Conservation (phyloP, 2,329 filamentous ascomycete species). For the Aspergillus sp. region DNA sequence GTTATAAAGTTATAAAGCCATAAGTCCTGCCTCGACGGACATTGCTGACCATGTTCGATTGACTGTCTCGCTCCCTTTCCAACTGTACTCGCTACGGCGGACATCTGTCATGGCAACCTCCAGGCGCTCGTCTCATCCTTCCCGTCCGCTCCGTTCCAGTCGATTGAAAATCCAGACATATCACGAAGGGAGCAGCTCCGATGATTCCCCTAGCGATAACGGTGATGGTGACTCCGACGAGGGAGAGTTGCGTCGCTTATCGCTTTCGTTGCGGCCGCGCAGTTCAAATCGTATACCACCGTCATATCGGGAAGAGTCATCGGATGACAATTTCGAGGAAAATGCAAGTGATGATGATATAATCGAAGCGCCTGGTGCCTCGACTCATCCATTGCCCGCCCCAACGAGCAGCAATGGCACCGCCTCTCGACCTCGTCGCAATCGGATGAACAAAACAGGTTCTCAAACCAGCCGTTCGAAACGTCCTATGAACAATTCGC, state of each 20-base stretch:
- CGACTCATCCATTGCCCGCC: constrained; percentile 7
- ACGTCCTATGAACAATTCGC: constrained; percentile 7
- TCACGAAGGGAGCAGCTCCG: constrained; percentile 30
- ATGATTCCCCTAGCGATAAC: constrained; percentile 16
- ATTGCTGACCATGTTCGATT: constrained; percentile 13
- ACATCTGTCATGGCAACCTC: background rate
- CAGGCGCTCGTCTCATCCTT: constrained; percentile 10
- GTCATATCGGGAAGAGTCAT: constrained; percentile 31
- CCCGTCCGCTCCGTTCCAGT: constrained; percentile 30
- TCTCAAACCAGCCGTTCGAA: constrained; percentile 16
- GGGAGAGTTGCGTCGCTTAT: constrained; percentile 11
- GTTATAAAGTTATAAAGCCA: background rate
- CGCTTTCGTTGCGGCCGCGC: constrained; percentile 26
- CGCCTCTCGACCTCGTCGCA: constrained; percentile 9
- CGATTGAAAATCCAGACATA: constrained; percentile 32
- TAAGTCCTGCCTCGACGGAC: background rate
- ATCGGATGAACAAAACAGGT: constrained; percentile 11
- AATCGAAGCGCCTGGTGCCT: constrained; percentile 2
- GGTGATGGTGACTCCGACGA: constrained; percentile 6
- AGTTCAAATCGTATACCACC: constrained; percentile 17
- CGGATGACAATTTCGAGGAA: constrained; percentile 20
- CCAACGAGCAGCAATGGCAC: constrained; percentile 3
- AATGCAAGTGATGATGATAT: constrained; percentile 7
- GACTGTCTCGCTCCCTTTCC: constrained; percentile 5
- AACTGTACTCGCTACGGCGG: constrained; percentile 5